Base-by-base conservation (phyloP, 2,329 filamentous ascomycete species). In the Penicillium freii region DNA sequence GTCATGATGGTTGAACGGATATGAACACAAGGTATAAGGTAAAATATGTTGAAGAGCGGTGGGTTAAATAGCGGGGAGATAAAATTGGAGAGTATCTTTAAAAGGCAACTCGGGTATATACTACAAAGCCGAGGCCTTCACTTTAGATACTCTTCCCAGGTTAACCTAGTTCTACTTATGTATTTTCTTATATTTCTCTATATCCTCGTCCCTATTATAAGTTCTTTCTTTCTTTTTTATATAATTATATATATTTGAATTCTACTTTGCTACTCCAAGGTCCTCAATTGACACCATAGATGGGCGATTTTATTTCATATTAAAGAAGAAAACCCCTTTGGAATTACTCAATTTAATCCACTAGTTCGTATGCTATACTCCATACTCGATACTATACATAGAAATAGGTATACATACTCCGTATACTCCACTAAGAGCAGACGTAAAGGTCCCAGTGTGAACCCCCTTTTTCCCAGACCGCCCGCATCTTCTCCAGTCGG, bases 1-100 rank as follows among this genome's bases (percentile, higher is more conserved):
- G 73, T 62, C 75, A 76, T 77, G 29, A 19, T 36, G 10, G 19
- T 40, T 40, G 34, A 25, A 13, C 11, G n/a, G 29, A 31, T 51
- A 42, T 31, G 40, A 36, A 33, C 25, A 33, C 7, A 15, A 19
- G 23, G 13, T 48, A 36, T 43, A 15, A 36, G 4, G 4, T 29
- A 31, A 25, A 25, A 34, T 25, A 25, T 34, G 45, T 47, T 51
- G 48, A 40, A 40, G 34, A 40, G 19, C n/a, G 29, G 21, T 13
- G 11, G 10, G 4, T 23, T 21, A 7, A 9, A 42, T 56, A 34
- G 51, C 23, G 54, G 60, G 60, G 42, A 58, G 54, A 44, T 45
- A 10, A 23, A 31, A 51, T 53, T 19, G 29, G 10, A 31, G 29
- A 48, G 10, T 38, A 40, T 53, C 8, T 11, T 10, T 17, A 23